Evolutionary conservation across 225 moss, liverwort and hornwort genomes (phyloP), one percentile per base, ranked within the genome.

Genomic region (Pseudoscleropodium purum): DNA sequence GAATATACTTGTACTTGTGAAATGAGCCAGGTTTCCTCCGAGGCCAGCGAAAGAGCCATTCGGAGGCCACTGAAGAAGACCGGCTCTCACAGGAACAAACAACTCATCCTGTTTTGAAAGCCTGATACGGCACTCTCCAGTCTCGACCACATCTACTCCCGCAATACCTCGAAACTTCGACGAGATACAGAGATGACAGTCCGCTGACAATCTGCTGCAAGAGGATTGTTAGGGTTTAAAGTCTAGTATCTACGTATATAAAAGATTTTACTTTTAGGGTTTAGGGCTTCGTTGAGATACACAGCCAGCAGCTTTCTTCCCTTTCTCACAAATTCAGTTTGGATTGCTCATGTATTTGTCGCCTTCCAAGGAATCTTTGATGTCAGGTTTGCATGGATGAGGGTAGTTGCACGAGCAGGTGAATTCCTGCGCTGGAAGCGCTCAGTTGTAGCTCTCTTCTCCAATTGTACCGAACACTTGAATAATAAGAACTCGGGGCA

Each of bases 341-440:
- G 54, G 65, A 69, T 69, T 75, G 21, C 52, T 66, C 51, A 33
- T 34, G 27, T 74, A 87, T 60, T 84, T 70, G 81, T 82, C 75
- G 59, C n/a, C 70, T 59, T 54, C 57, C 20, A 77, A 85, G 87
- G 88, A 85, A 67, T 73, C 66, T 83, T 73, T n/a, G 65, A 60
- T 66, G 78, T 68, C 30, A 45, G 81, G 69, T 69, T 81, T 72
- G 64, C 65, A 75, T 90, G 90, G 89, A 93, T 93, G 93, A 93
- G 89, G 89, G 90, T 65, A 84, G 84, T 27, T 76, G 89, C 89
- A 69, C 93, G 88, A 90, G 91, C 88, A 84, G 86, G 91, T 31
- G 87, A 90, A 47, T 87, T 85, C 84, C 88, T 93, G 86, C 89
- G 81, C 49, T 87, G 81, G 84, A 91, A 88, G 91, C 89, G 91